Conservation (phyloP, 2,329 filamentous ascomycete species). For the Diaporthe velutina region DNA sequence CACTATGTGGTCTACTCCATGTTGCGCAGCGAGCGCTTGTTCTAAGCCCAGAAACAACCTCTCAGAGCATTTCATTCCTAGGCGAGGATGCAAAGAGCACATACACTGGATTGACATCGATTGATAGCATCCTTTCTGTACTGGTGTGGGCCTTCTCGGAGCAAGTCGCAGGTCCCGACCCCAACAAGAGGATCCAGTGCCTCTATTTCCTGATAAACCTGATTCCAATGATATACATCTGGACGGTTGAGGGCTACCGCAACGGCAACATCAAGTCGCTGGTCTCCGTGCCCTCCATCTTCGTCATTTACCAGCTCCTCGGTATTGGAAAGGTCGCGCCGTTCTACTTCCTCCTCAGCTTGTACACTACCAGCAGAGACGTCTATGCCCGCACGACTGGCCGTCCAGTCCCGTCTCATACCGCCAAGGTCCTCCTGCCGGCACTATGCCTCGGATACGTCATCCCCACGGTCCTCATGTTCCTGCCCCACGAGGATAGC, state of each 20-base stretch:
- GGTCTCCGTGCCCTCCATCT: conserved; percentile 2
- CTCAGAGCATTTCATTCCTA: background rate
- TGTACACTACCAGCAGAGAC: background rate
- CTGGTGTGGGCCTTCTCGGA: conserved; percentile 16
- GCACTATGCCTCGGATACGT: conserved; percentile 34
- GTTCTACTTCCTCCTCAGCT: conserved; percentile 28
- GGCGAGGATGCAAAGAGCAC: background rate
- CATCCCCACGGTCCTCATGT: conserved; percentile 40
- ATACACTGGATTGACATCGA: background rate
- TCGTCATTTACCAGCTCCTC: background rate
- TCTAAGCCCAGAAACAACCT: background rate
- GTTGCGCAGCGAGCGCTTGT: background rate
- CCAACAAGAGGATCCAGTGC: conserved; percentile 23
- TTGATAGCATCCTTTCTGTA: background rate
- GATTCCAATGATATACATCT: conserved; percentile 35
- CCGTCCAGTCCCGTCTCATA: conserved; percentile 10
- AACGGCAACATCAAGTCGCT: conserved; percentile 32
- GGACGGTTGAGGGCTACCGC: conserved; percentile 39
- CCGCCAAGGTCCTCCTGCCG: conserved; percentile 35
- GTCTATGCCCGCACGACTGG: conserved; percentile 19
- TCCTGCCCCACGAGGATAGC: conserved; percentile 10
- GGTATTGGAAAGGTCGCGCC: conserved; percentile 20
- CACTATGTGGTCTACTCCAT: background rate
- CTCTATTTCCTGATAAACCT: conserved; percentile 8
- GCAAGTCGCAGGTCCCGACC: conserved; percentile 6